Conservation (phyloP, 1,284 basidiomycete species). For the Trichosporon coremiiforme region DNA sequence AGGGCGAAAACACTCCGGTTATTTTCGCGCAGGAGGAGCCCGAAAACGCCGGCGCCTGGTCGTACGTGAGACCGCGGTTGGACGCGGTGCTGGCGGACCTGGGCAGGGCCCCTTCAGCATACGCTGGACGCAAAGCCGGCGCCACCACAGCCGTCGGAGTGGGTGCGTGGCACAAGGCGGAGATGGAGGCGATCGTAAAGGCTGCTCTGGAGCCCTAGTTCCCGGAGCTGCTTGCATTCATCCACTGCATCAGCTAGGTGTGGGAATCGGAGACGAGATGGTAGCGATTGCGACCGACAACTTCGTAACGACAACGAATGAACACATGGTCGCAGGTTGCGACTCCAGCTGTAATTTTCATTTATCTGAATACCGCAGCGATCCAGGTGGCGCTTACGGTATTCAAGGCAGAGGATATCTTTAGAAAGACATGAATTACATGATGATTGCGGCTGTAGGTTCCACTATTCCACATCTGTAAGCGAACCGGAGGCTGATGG, state of each 20-base stretch:
- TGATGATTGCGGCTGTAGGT: neutral
- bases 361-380: neutral
- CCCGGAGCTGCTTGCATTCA: too few relatives aligned
- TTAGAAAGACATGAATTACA: slow-evolving; percentile 4
- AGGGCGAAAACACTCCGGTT: slow-evolving; percentile 59
- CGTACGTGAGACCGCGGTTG: slow-evolving; percentile 66
- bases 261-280: neutral
- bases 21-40: slow-evolving; percentile 83
- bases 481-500: neutral
- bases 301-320: neutral
- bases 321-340: neutral
- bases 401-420: neutral
- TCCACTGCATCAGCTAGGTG: too few relatives aligned
- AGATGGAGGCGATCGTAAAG: slow-evolving; percentile 66
- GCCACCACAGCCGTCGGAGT: slow-evolving; percentile 77
- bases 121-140: slow-evolving; percentile 69
- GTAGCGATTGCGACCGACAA: neutral
- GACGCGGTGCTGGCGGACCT: slow-evolving; percentile 59
- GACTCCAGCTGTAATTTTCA: neutral
- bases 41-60: slow-evolving; percentile 77
- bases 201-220: slow-evolving; percentile 52
- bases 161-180: slow-evolving; percentile 66
- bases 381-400: neutral
- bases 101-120: slow-evolving; percentile 56
- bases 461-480: neutral